phyloP scores from a whole-genome alignment of 805 yeast genomes.

The Lachancea waltii region DNA sequence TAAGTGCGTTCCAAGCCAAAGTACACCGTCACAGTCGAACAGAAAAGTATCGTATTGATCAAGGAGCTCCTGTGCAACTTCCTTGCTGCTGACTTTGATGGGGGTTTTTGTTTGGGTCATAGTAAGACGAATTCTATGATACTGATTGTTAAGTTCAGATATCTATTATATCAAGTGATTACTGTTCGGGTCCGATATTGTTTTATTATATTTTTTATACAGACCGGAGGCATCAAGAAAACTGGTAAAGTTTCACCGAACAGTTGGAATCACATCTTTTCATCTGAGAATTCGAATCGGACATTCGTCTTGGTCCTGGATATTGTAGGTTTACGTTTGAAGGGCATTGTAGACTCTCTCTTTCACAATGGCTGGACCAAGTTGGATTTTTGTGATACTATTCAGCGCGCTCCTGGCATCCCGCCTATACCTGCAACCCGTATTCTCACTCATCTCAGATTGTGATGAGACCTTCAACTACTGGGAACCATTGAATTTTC shows the following conservation, averaged over 20 bases:
- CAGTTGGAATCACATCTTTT: too few species aligned
- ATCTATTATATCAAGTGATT: background rate
- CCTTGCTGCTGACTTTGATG: constrained; percentile 41
- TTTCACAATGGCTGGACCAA: too few species aligned
- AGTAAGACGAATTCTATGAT: background rate
- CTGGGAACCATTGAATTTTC: constrained; percentile 86
- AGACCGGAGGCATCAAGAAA: too few species aligned
- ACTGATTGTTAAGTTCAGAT: background rate
- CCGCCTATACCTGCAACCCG: constrained; percentile 35
- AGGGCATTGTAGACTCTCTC: too few species aligned
- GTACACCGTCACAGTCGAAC: constrained; percentile 96
- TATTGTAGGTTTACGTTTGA: background rate
- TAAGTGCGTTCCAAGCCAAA: constrained; percentile 83
- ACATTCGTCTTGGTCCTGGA: background rate
- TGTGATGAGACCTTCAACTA: constrained; percentile 91
- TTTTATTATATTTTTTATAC: background rate
- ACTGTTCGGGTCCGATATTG: too few species aligned
- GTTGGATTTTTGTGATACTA: constrained; percentile 14
- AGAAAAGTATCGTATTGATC: constrained; percentile 73
- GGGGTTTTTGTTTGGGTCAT: constrained; percentile 29
- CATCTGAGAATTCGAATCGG: background rate
- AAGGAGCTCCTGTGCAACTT: constrained; percentile 49
- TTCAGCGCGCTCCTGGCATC: constrained; percentile 18
- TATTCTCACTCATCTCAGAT: constrained; percentile 66
- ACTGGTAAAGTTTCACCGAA: background rate